Evolutionary conservation across 1,284 basidiomycete species (phyloP), one percentile per base, ranked within the genome.

Genomic region (Tetrapyrgos nigripes): DNA sequence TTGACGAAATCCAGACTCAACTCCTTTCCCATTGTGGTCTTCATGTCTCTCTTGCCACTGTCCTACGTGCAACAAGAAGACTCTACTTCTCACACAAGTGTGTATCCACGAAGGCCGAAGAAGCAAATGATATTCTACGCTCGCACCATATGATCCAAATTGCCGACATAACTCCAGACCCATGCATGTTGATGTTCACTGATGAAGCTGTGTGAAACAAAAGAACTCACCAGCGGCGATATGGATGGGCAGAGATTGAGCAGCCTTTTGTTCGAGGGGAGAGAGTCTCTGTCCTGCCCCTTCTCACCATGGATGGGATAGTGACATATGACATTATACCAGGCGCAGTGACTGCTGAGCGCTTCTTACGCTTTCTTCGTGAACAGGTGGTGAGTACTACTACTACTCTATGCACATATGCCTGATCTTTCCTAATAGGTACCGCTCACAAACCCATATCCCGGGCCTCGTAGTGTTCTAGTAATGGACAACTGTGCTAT

Each of bases 251-350:
- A 29, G 56, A 69, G 1, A 57, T 60, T 17, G 44, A 65, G 13
- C 48, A 52, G 33, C 57, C 46, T 26, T 74, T 72, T 49, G 53
- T 76, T 46, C 61, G 66, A 10, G 72, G 70, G 9, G 53, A 68
- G 45, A 59, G 68, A 3, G 74, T 64, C 50, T 73, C 72, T 3
- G 66, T 75, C 19, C 62, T 75, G 17, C 73, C 70, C 2, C 70
- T 68, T 1, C 59, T 76, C n/a, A 69, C 68, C 5, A 47, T 47
- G 21, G 44, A 55, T 33, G 14, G 62, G 0, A 63, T 63, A 13
- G 33, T 63, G 8, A 28, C 33, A 3, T 48, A 55, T 35, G 44
- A 55, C 26, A 33, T 55, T 21, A 48, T 55, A 17, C 43, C 26
- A 13, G 53, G 45, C 14, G 21, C 53, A n/a, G 53, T 55, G 27